phyloP scores from a whole-genome alignment of 2,329 filamentous ascomycete genomes.

The Trichoderma koningii region DNA sequence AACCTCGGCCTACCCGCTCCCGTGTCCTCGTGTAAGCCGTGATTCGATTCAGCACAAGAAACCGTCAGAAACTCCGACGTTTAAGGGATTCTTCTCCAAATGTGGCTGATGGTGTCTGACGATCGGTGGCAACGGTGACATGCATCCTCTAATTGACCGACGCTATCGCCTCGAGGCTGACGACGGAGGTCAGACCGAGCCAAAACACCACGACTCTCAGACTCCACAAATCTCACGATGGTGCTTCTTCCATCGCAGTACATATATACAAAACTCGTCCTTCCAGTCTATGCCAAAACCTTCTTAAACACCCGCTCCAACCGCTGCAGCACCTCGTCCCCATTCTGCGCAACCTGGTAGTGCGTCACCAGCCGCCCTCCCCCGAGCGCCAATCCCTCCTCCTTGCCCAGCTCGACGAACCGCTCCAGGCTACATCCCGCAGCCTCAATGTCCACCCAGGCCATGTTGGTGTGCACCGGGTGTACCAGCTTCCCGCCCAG shows the following conservation, averaged over 20 bases:
- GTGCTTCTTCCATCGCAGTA: not conserved
- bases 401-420: constrained; percentile 45
- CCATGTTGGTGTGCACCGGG: constrained; percentile 88
- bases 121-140: too few relatives aligned
- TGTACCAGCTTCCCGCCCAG: constrained; percentile 68
- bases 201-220: too few relatives aligned
- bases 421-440: constrained; percentile 49
- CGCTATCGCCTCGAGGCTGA: too few relatives aligned
- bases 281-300: constrained; percentile 34
- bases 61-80: too few relatives aligned
- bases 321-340: constrained; percentile 59
- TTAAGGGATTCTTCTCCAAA: too few relatives aligned
- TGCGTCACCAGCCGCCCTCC: constrained; percentile 50
- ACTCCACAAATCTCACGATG: not conserved
- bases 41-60: too few relatives aligned
- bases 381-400: constrained; percentile 47
- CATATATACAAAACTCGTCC: not conserved
- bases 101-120: too few relatives aligned
- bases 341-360: constrained; percentile 63
- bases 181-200: too few relatives aligned
- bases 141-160: too few relatives aligned
- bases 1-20: too few relatives aligned
- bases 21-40: too few relatives aligned
- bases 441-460: constrained; percentile 74
- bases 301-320: constrained; percentile 57